Percentiles rank a stretch among this genome's conserved stretches.
Evolutionary conservation across 148 eudicot genomes (phyloP).

Genomic region (Vaccinium vitisidaea): DNA sequence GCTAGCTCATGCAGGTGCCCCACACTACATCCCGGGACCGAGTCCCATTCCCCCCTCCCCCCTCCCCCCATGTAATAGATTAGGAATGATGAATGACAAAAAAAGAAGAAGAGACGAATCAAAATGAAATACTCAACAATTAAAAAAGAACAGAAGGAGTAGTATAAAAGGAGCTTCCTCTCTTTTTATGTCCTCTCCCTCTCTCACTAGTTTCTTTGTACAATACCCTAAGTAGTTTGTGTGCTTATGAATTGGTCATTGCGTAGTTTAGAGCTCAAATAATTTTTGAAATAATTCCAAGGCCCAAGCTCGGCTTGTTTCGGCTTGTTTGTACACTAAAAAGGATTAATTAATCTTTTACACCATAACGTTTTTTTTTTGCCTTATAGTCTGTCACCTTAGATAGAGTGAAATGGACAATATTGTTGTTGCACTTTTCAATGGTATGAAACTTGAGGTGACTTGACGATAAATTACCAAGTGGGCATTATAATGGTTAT

Average conservation of each 20-base stretch:
- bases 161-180: no score
- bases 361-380: neutral
- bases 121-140: no score
- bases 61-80: no score
- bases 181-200: no score
- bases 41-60: no score
- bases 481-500: neutral
- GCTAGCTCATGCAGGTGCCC: no score
- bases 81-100: no score
- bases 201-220: neutral
- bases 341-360: neutral
- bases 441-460: neutral
- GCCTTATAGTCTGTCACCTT: neutral
- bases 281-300: neutral
- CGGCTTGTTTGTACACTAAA: neutral
- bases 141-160: no score
- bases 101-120: no score
- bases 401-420: neutral
- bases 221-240: neutral
- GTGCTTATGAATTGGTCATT: neutral
- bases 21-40: no score
- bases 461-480: neutral
- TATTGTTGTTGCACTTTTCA: neutral
- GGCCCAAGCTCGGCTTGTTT: neutral
- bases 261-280: neutral